Base-by-base conservation (phyloP, 2,329 filamentous ascomycete genomes). In the Fusarium hainanense region DNA sequence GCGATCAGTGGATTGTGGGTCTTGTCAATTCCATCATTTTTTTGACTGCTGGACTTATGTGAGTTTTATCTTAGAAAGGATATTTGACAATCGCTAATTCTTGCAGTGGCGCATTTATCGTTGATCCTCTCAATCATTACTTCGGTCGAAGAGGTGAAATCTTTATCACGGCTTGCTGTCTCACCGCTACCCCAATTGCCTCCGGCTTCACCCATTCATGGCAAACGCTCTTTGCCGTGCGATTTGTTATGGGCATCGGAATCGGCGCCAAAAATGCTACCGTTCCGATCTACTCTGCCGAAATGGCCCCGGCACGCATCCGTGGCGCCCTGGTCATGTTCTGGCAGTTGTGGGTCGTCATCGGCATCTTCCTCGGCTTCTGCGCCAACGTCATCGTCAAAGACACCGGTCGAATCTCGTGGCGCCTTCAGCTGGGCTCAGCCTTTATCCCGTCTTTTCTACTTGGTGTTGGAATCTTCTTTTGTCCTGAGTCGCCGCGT, bases 291-390 rank as follows among this genome's bases (percentile, higher is more conserved):
- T 94, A 92, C 74, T 89, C 90, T 0, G 91, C 92, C 3, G 92
- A 93, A 76, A 91, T 88, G 63, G 86, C 89, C 0, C 91, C 91
- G 0, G 87, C 90, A 2, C 76, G 83, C 2, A 88, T 92, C 52
- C 86, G 91, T 69, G 90, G 91, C 68, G 91, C 90, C 13, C 82
- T 95, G 5, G 92, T 94, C 70, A 94, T 95, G 92, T 90, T 89
- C 69, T 95, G 92, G 92, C 85, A 79, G 65, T 73, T 80, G 11
- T 80, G 78, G 75, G 76, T 79, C 48, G 76, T 71, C 10, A 20
- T 66, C n/a, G 89, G 75, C 13, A 74, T 75, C 57, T 75, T 76
- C 70, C 72, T 85, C 6, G 87, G 87, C 13, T 87, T 84, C 73
- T 82, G 80, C 43, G 85, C 82, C 59, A 85, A 87, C 83, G 74